Evolutionary conservation across 257 asterid genomes (phyloP).

Genomic region (Misopates orontium): DNA sequence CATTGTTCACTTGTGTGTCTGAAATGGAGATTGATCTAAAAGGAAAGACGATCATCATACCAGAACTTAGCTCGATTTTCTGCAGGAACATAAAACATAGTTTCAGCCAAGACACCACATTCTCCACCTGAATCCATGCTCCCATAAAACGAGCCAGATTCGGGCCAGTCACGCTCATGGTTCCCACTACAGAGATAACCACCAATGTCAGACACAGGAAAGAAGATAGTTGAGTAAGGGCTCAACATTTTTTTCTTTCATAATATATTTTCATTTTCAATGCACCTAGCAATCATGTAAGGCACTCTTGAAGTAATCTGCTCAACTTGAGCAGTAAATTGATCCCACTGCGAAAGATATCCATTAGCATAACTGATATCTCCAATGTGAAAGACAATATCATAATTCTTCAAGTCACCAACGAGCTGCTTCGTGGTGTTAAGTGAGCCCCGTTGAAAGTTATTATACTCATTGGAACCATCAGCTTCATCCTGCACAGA

Average conservation of each 20-base stretch:
- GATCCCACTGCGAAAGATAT: constrained; percentile 94
- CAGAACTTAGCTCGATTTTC: constrained; percentile 92
- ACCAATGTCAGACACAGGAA: neutral
- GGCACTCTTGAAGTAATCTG: constrained; percentile 86
- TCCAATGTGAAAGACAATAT: constrained; percentile 87
- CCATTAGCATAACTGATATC: constrained; percentile 84
- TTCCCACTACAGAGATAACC: constrained; percentile 65
- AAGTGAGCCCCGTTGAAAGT: constrained; percentile 77
- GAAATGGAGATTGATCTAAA: neutral
- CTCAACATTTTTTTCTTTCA: neutral
- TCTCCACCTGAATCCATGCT: constrained; percentile 90
- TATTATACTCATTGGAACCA: constrained; percentile 88
- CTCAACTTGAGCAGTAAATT: constrained; percentile 86
- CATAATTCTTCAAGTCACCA: constrained; percentile 68
- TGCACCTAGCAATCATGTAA: constrained; percentile 91
- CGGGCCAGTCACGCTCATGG: constrained; percentile 99
- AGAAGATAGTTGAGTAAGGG: neutral
- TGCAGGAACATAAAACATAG: constrained; percentile 85
- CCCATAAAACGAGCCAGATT: constrained; percentile 75
- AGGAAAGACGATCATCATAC: constrained; percentile 35
- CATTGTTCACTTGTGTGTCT: no score
- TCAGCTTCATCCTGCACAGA: constrained; percentile 77
- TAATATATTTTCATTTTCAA: neutral
- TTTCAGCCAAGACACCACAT: constrained; percentile 83
- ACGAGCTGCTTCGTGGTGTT: constrained; percentile 81